These are phyloP conservation scores for Phialophora chinensis DNA, from an alignment of 2,329 filamentous ascomycete species.

Conservation along the genomic window DNA sequence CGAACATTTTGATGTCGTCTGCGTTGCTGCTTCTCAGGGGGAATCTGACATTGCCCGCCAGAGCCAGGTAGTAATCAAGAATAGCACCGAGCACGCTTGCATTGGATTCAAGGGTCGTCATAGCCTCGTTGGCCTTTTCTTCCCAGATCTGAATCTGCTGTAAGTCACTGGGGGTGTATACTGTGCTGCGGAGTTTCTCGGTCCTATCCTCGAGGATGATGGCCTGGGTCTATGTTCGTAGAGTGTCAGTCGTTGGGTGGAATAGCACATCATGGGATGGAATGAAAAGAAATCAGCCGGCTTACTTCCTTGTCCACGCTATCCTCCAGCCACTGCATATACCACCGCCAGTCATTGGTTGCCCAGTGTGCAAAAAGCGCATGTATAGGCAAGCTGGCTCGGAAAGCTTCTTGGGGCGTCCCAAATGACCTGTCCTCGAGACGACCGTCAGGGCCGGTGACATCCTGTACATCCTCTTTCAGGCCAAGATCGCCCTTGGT, in stretches of 20 bases:
- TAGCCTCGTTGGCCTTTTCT: conserved; percentile 48
- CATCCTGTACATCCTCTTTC: conserved; percentile 42
- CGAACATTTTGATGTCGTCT: conserved; percentile 41
- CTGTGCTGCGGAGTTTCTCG: conserved; percentile 5
- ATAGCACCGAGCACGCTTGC: conserved; percentile 42
- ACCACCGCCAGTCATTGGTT: conserved; percentile 52
- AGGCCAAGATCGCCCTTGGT: conserved; percentile 45
- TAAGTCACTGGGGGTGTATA: conserved; percentile 42
- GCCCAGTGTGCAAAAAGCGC: conserved; percentile 51
- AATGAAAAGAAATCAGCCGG: neutral
- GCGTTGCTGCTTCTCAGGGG: conserved; percentile 39
- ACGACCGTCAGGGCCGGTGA: conserved; percentile 44
- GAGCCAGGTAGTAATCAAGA: conserved; percentile 36
- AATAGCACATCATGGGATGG: neutral
- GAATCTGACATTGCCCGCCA: conserved; percentile 48
- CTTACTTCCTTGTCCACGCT: neutral
- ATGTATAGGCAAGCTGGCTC: conserved; percentile 48
- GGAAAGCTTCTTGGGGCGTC: conserved; percentile 45
- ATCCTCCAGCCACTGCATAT: conserved; percentile 32
- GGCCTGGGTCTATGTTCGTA: conserved; percentile 14
- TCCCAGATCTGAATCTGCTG: conserved; percentile 48
- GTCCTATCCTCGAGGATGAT: neutral
- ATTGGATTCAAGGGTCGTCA: conserved; percentile 45
- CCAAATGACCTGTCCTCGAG: conserved; percentile 46
- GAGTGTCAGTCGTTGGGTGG: neutral